A percentile compares a stretch with the other conserved stretches of the same genome.
Evolutionary conservation across 2,329 filamentous ascomycete species (phyloP).

Genomic region (Gremmenia infestans): DNA sequence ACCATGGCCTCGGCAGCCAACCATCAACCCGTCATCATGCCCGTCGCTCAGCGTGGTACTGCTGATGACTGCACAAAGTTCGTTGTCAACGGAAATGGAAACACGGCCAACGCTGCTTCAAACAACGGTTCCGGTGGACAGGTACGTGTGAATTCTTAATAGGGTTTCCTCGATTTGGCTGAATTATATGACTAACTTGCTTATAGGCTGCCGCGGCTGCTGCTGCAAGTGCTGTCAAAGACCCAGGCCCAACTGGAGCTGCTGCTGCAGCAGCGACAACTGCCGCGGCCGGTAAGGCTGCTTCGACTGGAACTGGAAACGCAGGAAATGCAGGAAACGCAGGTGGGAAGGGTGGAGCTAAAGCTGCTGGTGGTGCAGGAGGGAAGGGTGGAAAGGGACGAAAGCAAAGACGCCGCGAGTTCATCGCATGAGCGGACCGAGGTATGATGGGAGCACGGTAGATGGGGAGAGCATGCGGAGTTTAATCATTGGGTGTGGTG

Average conservation of each 20-base stretch:
- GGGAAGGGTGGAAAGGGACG: conserved; percentile 3
- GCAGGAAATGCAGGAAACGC: conserved; percentile 1
- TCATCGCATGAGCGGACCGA: conserved; percentile 17
- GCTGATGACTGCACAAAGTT: conserved; percentile 44
- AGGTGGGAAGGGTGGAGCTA: background rate
- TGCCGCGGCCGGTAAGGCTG: conserved; percentile 10
- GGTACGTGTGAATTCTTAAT: too few relatives aligned
- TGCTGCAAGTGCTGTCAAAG: background rate
- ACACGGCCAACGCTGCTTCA: conserved; percentile 12
- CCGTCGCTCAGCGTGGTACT: conserved; percentile 40
- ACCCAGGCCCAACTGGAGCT: background rate
- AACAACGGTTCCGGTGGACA: conserved; percentile 13
- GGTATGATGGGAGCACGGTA: conserved; percentile 3
- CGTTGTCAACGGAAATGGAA: conserved; percentile 30
- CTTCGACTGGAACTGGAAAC: conserved; percentile 6
- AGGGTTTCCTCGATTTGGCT: too few relatives aligned
- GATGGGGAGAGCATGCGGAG: conserved; percentile 2
- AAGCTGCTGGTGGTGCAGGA: background rate
- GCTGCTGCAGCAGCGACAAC: background rate
- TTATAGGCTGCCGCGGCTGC: conserved; percentile 9
- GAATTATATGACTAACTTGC: too few relatives aligned
- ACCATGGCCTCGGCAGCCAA: conserved; percentile 39
- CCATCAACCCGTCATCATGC: conserved; percentile 41
- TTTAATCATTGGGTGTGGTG: conserved; percentile 16
- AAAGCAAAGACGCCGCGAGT: conserved; percentile 15